These are phyloP conservation scores for Didymella keratinophila DNA, from an alignment of 2,329 filamentous ascomycete species.

Conservation along the genomic window DNA sequence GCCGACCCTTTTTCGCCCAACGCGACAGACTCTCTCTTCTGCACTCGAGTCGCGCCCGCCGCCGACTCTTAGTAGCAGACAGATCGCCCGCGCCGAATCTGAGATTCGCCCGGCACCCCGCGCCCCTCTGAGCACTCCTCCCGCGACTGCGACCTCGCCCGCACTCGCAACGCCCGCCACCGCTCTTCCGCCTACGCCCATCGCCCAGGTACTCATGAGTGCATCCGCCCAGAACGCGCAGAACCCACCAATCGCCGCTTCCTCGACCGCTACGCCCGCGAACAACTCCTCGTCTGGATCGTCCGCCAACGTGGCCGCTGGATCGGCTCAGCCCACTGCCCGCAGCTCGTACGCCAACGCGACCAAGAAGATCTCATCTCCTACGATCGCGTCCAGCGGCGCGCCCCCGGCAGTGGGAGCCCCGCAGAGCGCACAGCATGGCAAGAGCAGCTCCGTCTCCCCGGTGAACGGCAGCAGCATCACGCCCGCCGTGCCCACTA, in stretches of 20 bases:
- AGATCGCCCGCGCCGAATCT: constrained; percentile 34
- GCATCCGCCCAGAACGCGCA: constrained; percentile 64
- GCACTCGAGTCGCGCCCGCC: constrained; percentile 37
- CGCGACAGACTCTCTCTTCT: constrained; percentile 33
- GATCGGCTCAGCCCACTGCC: constrained; percentile 64
- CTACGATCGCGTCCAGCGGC: constrained; percentile 59
- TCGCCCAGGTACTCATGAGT: constrained; percentile 63
- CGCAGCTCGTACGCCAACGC: constrained; percentile 67
- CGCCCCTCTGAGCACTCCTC: constrained; percentile 13
- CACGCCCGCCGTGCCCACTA: constrained; percentile 71
- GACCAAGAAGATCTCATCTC: constrained; percentile 63
- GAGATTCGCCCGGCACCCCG: constrained; percentile 41
- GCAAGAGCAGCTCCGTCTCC: constrained; percentile 62
- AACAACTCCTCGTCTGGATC: constrained; percentile 59
- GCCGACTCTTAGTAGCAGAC: constrained; percentile 38
- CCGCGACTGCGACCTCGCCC: constrained; percentile 12
- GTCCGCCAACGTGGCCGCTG: constrained; percentile 59
- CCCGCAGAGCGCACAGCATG: constrained; percentile 61
- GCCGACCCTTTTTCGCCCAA: constrained; percentile 36
- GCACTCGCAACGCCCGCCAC: constrained; percentile 20
- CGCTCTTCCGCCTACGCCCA: constrained; percentile 23
- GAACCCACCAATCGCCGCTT: constrained; percentile 58
- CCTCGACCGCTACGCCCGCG: constrained; percentile 57
- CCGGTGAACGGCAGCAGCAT: constrained; percentile 84
- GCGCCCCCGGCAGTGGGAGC: constrained; percentile 63